Conservation (phyloP, 768 basidiomycete species). For the Boletus patriciae region DNA sequence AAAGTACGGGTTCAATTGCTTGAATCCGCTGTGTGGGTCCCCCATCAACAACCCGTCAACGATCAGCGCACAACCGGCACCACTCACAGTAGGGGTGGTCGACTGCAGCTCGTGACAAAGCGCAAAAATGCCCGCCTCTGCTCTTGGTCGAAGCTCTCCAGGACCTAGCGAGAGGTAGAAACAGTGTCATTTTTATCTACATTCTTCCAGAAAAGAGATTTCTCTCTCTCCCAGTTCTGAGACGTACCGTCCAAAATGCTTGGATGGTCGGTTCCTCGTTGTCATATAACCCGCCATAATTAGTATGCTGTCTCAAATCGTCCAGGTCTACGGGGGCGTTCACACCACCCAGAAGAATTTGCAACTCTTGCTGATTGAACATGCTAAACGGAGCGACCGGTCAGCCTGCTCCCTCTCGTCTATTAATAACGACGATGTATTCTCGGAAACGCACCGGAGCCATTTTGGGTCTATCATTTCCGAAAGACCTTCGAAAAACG, state of each 20-base stretch:
- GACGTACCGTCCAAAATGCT: constrained; percentile 80
- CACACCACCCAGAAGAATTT: constrained; percentile 86
- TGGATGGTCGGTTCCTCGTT: constrained; percentile 68
- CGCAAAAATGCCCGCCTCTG: constrained; percentile 76
- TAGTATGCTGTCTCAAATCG: constrained; percentile 74
- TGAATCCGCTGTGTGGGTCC: constrained; percentile 60
- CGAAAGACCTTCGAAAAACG: constrained; percentile 89
- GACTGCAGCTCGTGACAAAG: constrained; percentile 91
- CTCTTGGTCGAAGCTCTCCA: constrained; percentile 76
- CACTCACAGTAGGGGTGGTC: constrained; percentile 81
- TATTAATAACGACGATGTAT: neutral
- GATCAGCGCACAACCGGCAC: neutral
- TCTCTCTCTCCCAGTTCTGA: neutral
- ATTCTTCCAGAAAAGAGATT: neutral
- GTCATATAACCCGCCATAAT: constrained; percentile 80
- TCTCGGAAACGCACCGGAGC: constrained; percentile 53
- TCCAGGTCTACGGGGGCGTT: constrained; percentile 82
- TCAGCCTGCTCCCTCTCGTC: constrained; percentile 7
- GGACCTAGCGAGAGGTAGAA: constrained; percentile 49
- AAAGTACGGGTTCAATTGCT: constrained; percentile 84
- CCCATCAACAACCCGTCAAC: neutral
- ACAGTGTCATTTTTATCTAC: neutral
- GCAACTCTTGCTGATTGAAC: constrained; percentile 97
- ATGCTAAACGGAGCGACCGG: constrained; percentile 50
- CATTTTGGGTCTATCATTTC: constrained; percentile 92